Conservation (phyloP, 371 early-diverging fungal genomes). For the Mycotypha africana region DNA sequence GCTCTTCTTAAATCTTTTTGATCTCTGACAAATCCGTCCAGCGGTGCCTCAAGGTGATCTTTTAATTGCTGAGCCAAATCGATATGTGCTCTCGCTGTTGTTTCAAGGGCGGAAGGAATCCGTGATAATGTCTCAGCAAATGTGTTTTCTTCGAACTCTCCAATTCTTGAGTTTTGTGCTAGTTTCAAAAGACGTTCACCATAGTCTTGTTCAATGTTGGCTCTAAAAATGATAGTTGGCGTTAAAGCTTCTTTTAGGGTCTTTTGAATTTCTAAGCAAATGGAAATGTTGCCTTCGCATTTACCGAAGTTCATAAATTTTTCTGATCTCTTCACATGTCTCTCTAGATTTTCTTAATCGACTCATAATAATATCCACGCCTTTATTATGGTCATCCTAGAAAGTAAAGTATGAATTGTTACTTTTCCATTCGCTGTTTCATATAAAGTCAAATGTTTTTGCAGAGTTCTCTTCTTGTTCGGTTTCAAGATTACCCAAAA, state of each 20-base stretch:
- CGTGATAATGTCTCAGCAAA: constrained; percentile 35
- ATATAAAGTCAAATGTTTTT: not conserved
- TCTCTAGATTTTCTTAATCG: constrained; percentile 23
- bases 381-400: constrained; percentile 20
- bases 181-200: constrained; percentile 30
- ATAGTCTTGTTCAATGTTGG: constrained; percentile 33
- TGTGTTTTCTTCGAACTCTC: constrained; percentile 32
- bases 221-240: constrained; percentile 4
- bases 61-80: constrained; percentile 40
- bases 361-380: constrained; percentile 15
- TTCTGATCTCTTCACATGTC: constrained; percentile 25
- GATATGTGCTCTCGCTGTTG: constrained; percentile 42
- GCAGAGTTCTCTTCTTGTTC: not conserved
- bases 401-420: not conserved
- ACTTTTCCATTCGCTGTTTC: not conserved
- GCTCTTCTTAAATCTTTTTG: constrained; percentile 30
- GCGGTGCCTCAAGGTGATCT: constrained; percentile 32
- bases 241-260: not conserved
- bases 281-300: not conserved
- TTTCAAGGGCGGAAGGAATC: constrained; percentile 38
- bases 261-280: not conserved
- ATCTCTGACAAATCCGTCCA: constrained; percentile 33
- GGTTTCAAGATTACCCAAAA: constrained; percentile 17
- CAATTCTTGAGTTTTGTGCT: constrained; percentile 17
- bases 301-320: constrained; percentile 12